phyloP scores from a whole-genome alignment of 805 yeast genomes.

The Pichia scutulata region DNA sequence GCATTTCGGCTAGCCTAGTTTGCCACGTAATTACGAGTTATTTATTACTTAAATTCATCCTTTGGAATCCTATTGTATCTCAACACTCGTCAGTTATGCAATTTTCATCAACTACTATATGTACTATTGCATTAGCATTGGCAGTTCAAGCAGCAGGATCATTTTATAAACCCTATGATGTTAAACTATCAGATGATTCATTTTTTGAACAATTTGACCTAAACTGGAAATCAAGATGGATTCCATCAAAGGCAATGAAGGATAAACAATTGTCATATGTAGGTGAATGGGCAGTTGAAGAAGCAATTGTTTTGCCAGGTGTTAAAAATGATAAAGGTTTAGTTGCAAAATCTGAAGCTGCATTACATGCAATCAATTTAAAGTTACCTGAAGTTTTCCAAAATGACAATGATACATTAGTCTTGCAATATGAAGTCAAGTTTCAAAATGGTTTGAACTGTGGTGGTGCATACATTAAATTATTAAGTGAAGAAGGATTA shows the following conservation, averaged over 20 bases:
- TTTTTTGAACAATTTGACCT: constrained; percentile 61
- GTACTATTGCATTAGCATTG: background rate
- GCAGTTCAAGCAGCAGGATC: constrained; percentile 19
- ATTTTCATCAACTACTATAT: background rate
- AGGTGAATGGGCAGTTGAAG: constrained; percentile 75
- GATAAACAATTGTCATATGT: constrained; percentile 49
- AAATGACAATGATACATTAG: constrained; percentile 58
- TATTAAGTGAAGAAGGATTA: constrained; percentile 41
- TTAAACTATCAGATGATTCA: constrained; percentile 33
- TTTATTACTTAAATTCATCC: too few species aligned
- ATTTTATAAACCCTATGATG: constrained; percentile 27
- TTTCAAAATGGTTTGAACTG: constrained; percentile 71
- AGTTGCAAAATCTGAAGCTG: constrained; percentile 66
- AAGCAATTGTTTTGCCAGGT: constrained; percentile 49
- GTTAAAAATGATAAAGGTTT: constrained; percentile 64
- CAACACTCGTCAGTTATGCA: background rate
- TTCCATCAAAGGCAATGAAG: constrained; percentile 47
- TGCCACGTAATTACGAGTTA: background rate
- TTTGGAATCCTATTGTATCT: background rate
- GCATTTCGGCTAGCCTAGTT: too few species aligned
- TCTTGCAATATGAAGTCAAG: constrained; percentile 85
- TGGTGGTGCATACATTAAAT: constrained; percentile 86
- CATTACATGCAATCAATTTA: constrained; percentile 75
- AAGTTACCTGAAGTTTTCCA: constrained; percentile 49
- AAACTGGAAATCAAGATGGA: constrained; percentile 43